A percentile compares a stretch with the other conserved stretches of the same genome.
Conservation (phyloP, 106 monocot species). For the Xerophyta viscosa region DNA sequence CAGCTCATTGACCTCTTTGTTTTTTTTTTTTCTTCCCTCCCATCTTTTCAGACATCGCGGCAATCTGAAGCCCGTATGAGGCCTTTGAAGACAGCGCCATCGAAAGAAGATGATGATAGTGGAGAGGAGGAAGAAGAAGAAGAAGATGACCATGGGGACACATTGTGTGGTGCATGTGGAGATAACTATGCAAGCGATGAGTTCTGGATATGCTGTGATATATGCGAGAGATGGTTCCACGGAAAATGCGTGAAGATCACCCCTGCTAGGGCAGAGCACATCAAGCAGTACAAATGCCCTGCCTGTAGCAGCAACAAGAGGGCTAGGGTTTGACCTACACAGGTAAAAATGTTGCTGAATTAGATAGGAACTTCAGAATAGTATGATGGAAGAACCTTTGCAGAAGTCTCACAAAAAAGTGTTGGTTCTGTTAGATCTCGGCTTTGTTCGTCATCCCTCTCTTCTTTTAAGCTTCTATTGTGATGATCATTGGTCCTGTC, state of each 20-base stretch:
- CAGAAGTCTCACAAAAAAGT: background rate
- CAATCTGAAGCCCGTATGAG: constrained; percentile 20
- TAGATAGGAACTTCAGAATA: background rate
- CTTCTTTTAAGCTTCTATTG: background rate
- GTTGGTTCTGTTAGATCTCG: background rate
- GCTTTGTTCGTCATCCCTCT: background rate
- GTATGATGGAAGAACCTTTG: background rate
- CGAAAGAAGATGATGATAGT: constrained; percentile 25
- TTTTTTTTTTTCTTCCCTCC: background rate
- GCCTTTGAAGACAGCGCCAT: constrained; percentile 18
- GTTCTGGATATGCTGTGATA: constrained; percentile 72
- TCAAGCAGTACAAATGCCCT: constrained; percentile 77
- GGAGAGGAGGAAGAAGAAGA: constrained; percentile 53
- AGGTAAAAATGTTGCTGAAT: background rate
- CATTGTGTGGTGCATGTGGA: constrained; percentile 59
- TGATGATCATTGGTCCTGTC: background rate
- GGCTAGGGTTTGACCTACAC: constrained; percentile 16
- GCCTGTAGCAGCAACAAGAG: constrained; percentile 69
- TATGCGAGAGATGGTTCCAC: constrained; percentile 61
- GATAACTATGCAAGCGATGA: constrained; percentile 43
- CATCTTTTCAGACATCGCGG: constrained; percentile 11
- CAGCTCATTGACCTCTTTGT: background rate
- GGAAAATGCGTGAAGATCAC: constrained; percentile 66
- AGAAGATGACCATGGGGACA: constrained; percentile 45
- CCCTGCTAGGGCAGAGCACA: constrained; percentile 61